Conservation (phyloP, 805 yeast genomes). For the Starmerella vaccinii region DNA sequence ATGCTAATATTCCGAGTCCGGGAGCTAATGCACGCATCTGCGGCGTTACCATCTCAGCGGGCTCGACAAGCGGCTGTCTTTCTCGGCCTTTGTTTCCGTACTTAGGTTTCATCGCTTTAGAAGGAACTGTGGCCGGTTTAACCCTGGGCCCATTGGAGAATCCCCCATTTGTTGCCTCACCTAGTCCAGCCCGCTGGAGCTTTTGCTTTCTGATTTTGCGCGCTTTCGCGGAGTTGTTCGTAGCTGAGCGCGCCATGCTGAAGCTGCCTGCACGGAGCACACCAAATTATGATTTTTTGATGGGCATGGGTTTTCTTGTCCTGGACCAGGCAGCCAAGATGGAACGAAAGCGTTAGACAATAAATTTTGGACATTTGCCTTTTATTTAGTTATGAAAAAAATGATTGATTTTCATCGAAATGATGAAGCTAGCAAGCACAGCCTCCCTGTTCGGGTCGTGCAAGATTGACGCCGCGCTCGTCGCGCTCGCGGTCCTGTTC, state of each 20-base stretch:
- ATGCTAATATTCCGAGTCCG: slow-evolving; percentile 1
- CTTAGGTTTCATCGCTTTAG: slow-evolving; percentile 1
- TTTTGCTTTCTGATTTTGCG: not conserved
- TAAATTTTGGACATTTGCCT: no score
- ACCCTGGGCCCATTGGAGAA: not conserved
- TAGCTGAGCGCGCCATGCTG: not conserved
- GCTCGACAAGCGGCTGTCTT: not conserved
- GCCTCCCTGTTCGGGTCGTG: slow-evolving; percentile 22
- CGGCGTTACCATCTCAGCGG: not conserved
- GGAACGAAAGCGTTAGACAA: not conserved
- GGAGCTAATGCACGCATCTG: slow-evolving; percentile 3
- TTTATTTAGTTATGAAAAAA: not conserved
- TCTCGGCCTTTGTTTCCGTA: not conserved
- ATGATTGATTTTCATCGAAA: not conserved
- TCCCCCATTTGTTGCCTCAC: not conserved
- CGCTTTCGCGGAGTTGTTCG: not conserved
- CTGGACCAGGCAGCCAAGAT: not conserved
- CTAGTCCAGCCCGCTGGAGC: not conserved
- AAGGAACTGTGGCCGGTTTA: not conserved
- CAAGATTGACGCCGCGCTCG: slow-evolving; percentile 22
- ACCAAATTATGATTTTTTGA: not conserved
- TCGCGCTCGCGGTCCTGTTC: slow-evolving; percentile 24
- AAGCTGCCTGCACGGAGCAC: not conserved
- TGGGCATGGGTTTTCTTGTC: slow-evolving; percentile 3
- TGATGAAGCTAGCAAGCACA: slow-evolving; percentile 31